Evolutionary conservation across 805 yeast genomes (phyloP), one percentile per base, ranked within the genome.

Genomic region (Groenewaldozyma tartarivorans): DNA sequence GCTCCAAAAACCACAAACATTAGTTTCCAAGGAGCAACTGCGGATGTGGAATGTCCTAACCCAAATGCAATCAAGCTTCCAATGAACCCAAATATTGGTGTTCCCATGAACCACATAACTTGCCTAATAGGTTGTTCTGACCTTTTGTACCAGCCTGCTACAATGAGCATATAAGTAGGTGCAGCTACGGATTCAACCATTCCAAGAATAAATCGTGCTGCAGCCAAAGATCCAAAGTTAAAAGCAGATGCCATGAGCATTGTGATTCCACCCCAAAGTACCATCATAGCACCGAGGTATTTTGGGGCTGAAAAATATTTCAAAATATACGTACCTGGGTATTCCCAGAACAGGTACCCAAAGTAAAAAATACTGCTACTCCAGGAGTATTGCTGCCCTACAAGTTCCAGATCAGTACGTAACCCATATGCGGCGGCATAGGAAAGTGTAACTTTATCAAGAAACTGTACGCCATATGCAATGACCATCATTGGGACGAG

Each of bases 1-100:
- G 66, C 54, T 13, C 92, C 94, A 33, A 74, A 68, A 22, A 79
- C 63, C 36, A 81, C 60, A 53, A 71, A 81, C 3, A 78, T 55
- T 11, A 74, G 55, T 52, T 72, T 75, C 88, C 88, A 82, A 2
- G 79, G 65, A 4, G 76, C 57, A 20, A 63, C 39, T 30, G 24
- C 42, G 30, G 38, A 50, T 22, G 38, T 39, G 37, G 39, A 43
- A 18, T 52, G 46, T 6, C 50, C 56, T 32, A 57, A 44, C 9
- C 48, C 47, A 27, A 40, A 48, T 5, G 50, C 53, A 11, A 55
- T 4, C 4, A 52, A 21, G 2, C 51, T 46, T 9, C 52, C 53
- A 16, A 49, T 50, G 2, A 61, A 57, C 32, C 40, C 40, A 61
- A 61, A 64, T 18, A 62, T 33, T 11, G 64, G 68, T 44, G 52